These are phyloP conservation scores for Syzygium grande DNA, from an alignment of 345 rosid genomes.

Conservation along the genomic window DNA sequence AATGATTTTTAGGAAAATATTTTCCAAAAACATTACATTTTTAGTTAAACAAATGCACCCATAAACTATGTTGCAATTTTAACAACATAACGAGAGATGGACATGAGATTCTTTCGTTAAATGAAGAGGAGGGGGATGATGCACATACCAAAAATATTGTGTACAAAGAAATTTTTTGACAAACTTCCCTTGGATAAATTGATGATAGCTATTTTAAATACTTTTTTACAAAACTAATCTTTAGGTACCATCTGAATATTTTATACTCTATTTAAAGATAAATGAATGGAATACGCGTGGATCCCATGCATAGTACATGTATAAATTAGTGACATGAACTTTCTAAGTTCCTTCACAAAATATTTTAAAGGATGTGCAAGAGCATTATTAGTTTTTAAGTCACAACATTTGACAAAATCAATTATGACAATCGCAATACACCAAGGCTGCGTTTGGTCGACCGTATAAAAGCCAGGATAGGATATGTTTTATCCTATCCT, in stretches of 20 bases:
- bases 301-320: background rate
- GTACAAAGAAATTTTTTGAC: background rate
- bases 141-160: too few relatives aligned
- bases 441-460: too few relatives aligned
- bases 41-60: too few relatives aligned
- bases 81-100: background rate
- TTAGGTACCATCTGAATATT: background rate
- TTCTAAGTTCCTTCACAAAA: background rate
- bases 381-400: background rate
- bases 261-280: background rate
- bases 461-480: too few relatives aligned
- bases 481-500: too few relatives aligned
- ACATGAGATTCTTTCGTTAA: background rate
- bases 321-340: background rate
- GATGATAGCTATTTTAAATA: background rate
- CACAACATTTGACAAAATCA: too few relatives aligned
- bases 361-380: background rate
- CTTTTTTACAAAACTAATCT: background rate
- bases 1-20: too few relatives aligned
- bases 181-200: background rate
- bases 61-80: background rate
- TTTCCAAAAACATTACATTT: too few relatives aligned
- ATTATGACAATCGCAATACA: background rate
- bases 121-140: background rate
- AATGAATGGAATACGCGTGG: background rate